phyloP scores from a whole-genome alignment of 1,284 basidiomycete genomes.

The Pascua guehoae region DNA sequence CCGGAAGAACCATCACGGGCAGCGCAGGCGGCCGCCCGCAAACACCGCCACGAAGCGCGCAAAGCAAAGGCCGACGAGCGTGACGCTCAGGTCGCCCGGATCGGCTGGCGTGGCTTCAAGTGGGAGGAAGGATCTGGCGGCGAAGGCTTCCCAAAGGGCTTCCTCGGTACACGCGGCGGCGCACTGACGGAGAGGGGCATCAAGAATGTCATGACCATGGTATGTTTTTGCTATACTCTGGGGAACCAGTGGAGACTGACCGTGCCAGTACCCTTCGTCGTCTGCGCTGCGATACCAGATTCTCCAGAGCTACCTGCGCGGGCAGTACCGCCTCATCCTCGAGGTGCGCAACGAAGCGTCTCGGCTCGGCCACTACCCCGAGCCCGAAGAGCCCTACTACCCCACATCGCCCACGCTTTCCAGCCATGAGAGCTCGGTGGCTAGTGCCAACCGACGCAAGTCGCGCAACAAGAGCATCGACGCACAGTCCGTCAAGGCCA shows the following conservation, averaged over 20 bases:
- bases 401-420: constrained; percentile 21
- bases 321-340: constrained; percentile 51
- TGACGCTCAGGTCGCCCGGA: constrained; percentile 25
- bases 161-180: constrained; percentile 59
- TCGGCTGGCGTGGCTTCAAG: constrained; percentile 45
- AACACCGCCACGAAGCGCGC: constrained; percentile 13
- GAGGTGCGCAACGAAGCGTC: constrained; percentile 38
- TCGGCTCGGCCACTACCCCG: constrained; percentile 35
- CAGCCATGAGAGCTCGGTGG: constrained; percentile 18
- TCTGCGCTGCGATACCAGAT: constrained; percentile 54
- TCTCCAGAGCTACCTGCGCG: constrained; percentile 53
- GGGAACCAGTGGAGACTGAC: constrained; percentile 5
- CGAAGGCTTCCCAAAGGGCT: constrained; percentile 40
- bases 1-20: constrained; percentile 4
- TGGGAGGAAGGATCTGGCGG: constrained; percentile 43
- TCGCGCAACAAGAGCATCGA: constrained; percentile 10
- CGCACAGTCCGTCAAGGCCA: constrained; percentile 19
- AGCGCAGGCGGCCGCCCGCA: not conserved
- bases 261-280: constrained; percentile 52
- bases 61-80: constrained; percentile 22
- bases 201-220: constrained; percentile 81
- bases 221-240: constrained; percentile 48
- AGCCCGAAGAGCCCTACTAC: constrained; percentile 29
- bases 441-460: constrained; percentile 1
- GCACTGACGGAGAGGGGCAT: constrained; percentile 73